These are phyloP conservation scores for Amanita muscaria DNA, from an alignment of 768 basidiomycete species.

Conservation along the genomic window DNA sequence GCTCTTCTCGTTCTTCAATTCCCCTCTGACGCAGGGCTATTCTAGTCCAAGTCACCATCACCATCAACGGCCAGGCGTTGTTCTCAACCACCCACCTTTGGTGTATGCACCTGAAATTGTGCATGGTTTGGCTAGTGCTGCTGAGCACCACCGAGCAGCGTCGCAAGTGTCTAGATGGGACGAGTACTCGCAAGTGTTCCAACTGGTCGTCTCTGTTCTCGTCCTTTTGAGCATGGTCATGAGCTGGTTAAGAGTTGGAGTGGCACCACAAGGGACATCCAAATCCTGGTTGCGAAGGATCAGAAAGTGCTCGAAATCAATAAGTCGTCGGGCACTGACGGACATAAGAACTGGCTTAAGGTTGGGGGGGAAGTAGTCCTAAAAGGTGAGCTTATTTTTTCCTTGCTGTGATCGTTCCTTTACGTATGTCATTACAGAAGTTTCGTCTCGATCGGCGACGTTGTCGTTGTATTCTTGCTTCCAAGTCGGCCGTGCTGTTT, in stretches of 20 bases:
- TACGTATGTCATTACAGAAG: conserved; percentile 2
- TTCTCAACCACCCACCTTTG: conserved; percentile 32
- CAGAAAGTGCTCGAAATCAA: conserved; percentile 6
- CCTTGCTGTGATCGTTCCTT: conserved; percentile 1
- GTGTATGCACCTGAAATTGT: conserved; percentile 27
- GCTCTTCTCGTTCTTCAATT: conserved; percentile 81
- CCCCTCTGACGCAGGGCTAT: conserved; percentile 42
- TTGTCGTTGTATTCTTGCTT: conserved; percentile 31
- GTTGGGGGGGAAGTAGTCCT: conserved; percentile 2
- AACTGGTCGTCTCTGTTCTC: conserved; percentile 54
- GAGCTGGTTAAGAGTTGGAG: conserved; percentile 24
- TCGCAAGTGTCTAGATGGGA: conserved; percentile 27
- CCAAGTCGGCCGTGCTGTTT: conserved; percentile 48
- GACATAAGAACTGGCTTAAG: conserved; percentile 7
- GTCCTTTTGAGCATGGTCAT: conserved; percentile 49
- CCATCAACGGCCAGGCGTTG: conserved; percentile 51
- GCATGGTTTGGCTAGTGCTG: conserved; percentile 15
- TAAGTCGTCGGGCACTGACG: neutral
- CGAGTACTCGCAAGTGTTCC: conserved; percentile 53
- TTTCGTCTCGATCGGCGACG: too few relatives aligned
- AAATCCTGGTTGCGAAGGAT: conserved; percentile 9
- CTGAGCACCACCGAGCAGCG: conserved; percentile 16
- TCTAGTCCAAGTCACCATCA: conserved; percentile 23
- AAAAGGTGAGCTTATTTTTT: conserved; percentile 5
- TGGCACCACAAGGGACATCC: neutral